Base-by-base conservation (phyloP, 768 basidiomycete species). In the Xerocomellus intermedius region DNA sequence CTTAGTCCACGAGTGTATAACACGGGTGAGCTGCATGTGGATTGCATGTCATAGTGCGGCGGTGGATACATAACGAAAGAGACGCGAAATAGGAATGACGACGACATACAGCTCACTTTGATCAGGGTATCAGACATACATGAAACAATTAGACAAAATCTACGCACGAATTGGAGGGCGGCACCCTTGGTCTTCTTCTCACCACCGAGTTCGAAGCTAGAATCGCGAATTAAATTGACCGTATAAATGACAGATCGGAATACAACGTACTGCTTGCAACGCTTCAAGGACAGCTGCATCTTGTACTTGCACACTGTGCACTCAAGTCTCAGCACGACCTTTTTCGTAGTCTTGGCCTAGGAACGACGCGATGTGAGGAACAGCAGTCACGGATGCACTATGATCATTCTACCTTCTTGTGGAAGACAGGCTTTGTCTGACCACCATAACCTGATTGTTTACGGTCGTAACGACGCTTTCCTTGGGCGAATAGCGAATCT, bases 361-460 rank as follows among this genome's bases (percentile, higher is more conserved):
- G 50, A 10, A 44, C 39, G 46, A 39, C n/a, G 54, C 6, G 0
- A 2, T 5, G 36, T 43, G 5, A 57, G 39, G 36, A 14, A 45
- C 4, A 22, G 19, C 16, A 22, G 4, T 1, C 13, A 46, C n/a
- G 9, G 19, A 42, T 2, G 0, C 2, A 10, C 1, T 13, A 9
- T 17, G 21, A 30, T 28, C 19, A 5, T 9, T 1, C 9, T 43
- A 69, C 94, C 88, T 97, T 98, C 84, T 99, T 99, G 91, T 99
- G 97, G 89, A 99, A 99, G 77, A 99, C 95, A 58, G 96, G 96
- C 82, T 99, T 99, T 56, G 96, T 99, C 83, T 99, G 96, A 79
- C 96, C 96, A 89, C 96, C 96, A 79, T 98, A 98, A 77, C 96
- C 91, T 62, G 88, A 89, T 76, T 91, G 94, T 85, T 97, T 96